These are phyloP conservation scores for Yamadazyma kitorensis DNA, from an alignment of 805 yeast species.

Conservation along the genomic window DNA sequence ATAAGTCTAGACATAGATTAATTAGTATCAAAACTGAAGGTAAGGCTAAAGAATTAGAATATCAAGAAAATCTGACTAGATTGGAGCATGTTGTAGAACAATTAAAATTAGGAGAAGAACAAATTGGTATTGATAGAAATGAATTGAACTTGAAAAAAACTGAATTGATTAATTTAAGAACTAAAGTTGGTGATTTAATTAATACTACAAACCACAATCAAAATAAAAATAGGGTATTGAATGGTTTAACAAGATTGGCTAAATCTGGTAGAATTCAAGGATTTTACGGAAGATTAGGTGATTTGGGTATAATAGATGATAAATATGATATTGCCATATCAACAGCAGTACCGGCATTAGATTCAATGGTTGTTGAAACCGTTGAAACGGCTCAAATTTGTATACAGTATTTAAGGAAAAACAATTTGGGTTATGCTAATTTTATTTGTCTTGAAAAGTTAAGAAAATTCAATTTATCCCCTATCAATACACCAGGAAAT, in stretches of 20 bases:
- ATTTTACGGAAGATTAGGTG: constrained; percentile 88
- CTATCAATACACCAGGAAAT: constrained; percentile 64
- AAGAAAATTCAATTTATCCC: constrained; percentile 55
- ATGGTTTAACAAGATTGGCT: constrained; percentile 65
- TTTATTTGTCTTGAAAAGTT: constrained; percentile 79
- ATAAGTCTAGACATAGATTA: constrained; percentile 42
- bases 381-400: constrained; percentile 59
- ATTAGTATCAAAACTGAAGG: constrained; percentile 47
- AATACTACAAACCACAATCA: constrained; percentile 54
- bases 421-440: constrained; percentile 83
- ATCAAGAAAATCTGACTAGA: constrained; percentile 46
- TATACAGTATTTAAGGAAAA: constrained; percentile 77
- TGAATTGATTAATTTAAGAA: constrained; percentile 53
- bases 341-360: constrained; percentile 88
- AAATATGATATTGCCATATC: constrained; percentile 90
- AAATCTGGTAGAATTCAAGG: constrained; percentile 83
- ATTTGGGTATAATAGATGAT: constrained; percentile 86
- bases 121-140: constrained; percentile 46
- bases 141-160: constrained; percentile 54
- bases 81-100: constrained; percentile 50
- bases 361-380: constrained; percentile 88
- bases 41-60: constrained; percentile 46
- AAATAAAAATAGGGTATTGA: constrained; percentile 70
- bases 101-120: constrained; percentile 55
- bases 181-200: constrained; percentile 64